These are phyloP conservation scores for Jacaranda mimosifolia DNA, from an alignment of 257 asterid species.

Conservation along the genomic window DNA sequence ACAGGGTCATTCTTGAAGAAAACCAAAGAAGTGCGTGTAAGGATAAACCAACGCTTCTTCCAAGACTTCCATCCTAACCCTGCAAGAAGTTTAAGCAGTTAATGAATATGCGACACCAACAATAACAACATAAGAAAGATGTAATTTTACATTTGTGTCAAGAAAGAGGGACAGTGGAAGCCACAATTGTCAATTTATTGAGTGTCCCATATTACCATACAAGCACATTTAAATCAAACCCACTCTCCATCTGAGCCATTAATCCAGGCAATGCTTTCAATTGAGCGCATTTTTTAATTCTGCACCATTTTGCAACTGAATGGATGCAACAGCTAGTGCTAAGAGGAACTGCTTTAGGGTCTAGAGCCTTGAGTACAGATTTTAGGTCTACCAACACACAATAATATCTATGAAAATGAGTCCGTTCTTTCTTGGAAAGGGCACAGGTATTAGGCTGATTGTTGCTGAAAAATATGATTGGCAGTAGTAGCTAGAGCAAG, in stretches of 20 bases:
- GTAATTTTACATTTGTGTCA: constrained; percentile 2
- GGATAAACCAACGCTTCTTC: constrained; percentile 99
- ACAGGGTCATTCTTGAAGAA: constrained; percentile 99
- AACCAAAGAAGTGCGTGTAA: constrained; percentile 96
- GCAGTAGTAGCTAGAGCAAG: too few species aligned
- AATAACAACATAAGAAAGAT: neutral
- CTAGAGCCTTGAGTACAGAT: neutral
- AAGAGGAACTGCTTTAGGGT: neutral
- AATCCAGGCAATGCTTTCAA: neutral
- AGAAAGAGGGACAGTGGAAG: constrained; percentile 18
- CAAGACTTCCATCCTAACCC: constrained; percentile 99
- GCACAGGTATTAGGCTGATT: neutral
- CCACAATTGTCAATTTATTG: constrained; percentile 3
- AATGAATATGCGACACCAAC: constrained; percentile 31
- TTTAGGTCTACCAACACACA: neutral
- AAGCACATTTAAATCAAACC: neutral
- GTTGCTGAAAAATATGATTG: neutral
- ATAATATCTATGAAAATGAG: neutral
- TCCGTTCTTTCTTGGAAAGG: neutral
- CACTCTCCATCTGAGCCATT: neutral
- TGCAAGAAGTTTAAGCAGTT: constrained; percentile 55
- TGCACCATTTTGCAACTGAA: neutral
- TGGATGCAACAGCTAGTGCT: neutral
- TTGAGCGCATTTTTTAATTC: neutral
- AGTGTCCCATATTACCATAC: neutral